Conservation (phyloP, 805 yeast species). For the Spathaspora hagerdaliae region DNA sequence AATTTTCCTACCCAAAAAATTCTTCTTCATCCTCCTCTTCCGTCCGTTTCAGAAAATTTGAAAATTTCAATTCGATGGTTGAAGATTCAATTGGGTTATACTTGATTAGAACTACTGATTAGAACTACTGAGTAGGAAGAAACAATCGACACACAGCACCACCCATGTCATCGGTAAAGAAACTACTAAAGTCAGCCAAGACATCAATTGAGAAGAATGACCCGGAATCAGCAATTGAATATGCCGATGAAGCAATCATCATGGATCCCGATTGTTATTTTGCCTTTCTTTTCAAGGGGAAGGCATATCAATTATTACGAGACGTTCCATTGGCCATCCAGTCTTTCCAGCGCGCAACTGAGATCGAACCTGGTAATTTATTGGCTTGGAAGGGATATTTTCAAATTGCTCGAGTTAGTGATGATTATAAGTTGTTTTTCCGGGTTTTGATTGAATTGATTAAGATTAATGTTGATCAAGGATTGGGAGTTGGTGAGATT, state of each 20-base stretch:
- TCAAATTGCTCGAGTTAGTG: conserved; percentile 35
- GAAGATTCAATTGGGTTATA: too few relatives aligned
- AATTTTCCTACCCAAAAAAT: too few relatives aligned
- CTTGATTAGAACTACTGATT: too few relatives aligned
- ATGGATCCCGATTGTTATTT: conserved; percentile 55
- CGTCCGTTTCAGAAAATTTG: too few relatives aligned
- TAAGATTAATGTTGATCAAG: conserved; percentile 33
- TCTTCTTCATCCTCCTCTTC: too few relatives aligned
- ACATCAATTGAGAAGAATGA: conserved; percentile 51
- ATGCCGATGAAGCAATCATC: conserved; percentile 52
- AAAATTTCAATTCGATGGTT: too few relatives aligned
- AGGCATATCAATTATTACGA: conserved; percentile 50
- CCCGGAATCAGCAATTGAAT: conserved; percentile 57
- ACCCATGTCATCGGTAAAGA: conserved; percentile 21
- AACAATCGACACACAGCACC: too few relatives aligned
- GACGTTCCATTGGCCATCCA: conserved; percentile 35
- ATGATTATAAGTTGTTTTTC: conserved; percentile 45
- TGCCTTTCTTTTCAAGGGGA: conserved; percentile 72
- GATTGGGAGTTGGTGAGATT: conserved; percentile 46
- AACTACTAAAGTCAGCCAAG: conserved; percentile 36
- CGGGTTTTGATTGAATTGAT: conserved; percentile 40
- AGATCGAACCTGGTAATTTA: conserved; percentile 46
- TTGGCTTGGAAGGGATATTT: conserved; percentile 82
- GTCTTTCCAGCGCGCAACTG: conserved; percentile 48
- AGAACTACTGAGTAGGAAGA: too few relatives aligned